A percentile compares a stretch with the other conserved stretches of the same genome.
phyloP scores from a whole-genome alignment of 208 protist species.

The Angomonas deanei region DNA sequence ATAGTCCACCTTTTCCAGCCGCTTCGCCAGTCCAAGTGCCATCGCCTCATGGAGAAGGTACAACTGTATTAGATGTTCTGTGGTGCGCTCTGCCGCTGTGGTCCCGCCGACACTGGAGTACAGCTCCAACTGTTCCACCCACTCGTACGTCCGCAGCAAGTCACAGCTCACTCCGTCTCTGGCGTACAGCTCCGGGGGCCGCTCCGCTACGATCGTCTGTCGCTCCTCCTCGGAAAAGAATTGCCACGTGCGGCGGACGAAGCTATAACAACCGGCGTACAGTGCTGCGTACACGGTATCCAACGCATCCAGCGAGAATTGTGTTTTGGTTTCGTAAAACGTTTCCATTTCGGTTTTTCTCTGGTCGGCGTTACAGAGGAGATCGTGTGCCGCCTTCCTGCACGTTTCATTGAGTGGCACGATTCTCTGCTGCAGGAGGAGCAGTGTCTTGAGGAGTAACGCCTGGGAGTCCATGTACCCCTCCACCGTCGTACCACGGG shows the following conservation, averaged over 20 bases:
- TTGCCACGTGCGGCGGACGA: conserved; percentile 58
- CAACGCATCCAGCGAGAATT: conserved; percentile 63
- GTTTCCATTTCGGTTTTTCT: conserved; percentile 1
- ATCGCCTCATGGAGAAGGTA: conserved; percentile 40
- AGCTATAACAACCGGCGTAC: conserved; percentile 37
- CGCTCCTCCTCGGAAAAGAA: conserved; percentile 33
- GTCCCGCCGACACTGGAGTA: too few relatives aligned
- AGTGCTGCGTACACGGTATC: conserved; percentile 44
- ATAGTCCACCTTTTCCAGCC: conserved; percentile 34
- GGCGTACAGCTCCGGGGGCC: conserved; percentile 35
- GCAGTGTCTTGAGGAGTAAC: background rate
- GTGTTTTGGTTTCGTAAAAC: conserved; percentile 25
- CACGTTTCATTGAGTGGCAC: background rate
- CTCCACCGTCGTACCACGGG: background rate
- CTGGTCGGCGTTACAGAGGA: background rate
- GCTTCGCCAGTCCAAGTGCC: conserved; percentile 49
- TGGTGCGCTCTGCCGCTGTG: too few relatives aligned
- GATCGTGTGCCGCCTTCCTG: background rate
- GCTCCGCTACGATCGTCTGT: conserved; percentile 11
- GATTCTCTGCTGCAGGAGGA: background rate
- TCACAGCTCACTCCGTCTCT: conserved; percentile 19
- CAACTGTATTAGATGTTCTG: background rate
- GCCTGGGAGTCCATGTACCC: background rate
- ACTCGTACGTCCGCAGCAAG: conserved; percentile 7
- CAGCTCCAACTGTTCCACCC: conserved; percentile 1